Percentiles rank a stretch among this genome's conserved stretches.
These are phyloP conservation scores for Neocucurbitaria cava DNA, from an alignment of 2,329 filamentous ascomycete species.

Conservation along the genomic window DNA sequence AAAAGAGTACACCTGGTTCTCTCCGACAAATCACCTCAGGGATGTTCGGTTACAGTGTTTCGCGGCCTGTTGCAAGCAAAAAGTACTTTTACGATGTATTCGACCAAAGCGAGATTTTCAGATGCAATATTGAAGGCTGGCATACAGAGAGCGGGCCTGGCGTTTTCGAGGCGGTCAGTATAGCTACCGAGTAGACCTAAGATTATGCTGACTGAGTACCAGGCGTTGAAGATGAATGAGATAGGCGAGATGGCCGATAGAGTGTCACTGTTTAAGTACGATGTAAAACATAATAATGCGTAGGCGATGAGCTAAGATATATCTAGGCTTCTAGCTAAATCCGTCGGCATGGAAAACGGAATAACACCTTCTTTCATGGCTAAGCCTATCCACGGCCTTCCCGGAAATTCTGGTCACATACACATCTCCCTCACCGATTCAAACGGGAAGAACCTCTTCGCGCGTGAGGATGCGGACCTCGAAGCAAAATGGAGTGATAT, in stretches of 20 bases:
- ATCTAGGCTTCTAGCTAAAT: conserved; percentile 79
- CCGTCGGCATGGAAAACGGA: conserved; percentile 79
- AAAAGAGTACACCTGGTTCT: not conserved
- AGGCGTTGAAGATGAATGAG: conserved; percentile 84
- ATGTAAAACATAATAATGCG: no score
- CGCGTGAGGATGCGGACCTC: conserved; percentile 71
- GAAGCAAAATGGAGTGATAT: conserved; percentile 65
- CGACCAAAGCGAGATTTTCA: conserved; percentile 75
- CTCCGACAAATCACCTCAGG: not conserved
- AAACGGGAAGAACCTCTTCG: conserved; percentile 79
- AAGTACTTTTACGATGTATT: conserved; percentile 87
- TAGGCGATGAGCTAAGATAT: no score
- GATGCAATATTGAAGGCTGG: conserved; percentile 84
- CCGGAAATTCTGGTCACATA: conserved; percentile 91
- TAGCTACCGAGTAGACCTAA: no score
- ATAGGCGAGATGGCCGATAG: conserved; percentile 86
- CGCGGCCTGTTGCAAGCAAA: conserved; percentile 79
- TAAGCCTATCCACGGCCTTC: conserved; percentile 84
- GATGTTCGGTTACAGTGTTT: conserved; percentile 53
- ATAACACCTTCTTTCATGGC: conserved; percentile 97
- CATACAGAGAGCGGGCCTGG: conserved; percentile 90
- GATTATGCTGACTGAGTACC: conserved; percentile 43
- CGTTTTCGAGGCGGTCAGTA: conserved; percentile 80
- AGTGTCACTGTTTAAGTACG: conserved; percentile 88
- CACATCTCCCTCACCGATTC: conserved; percentile 83